phyloP scores from a whole-genome alignment of 1,284 basidiomycete genomes.

The Lignosus rhinocerotis region DNA sequence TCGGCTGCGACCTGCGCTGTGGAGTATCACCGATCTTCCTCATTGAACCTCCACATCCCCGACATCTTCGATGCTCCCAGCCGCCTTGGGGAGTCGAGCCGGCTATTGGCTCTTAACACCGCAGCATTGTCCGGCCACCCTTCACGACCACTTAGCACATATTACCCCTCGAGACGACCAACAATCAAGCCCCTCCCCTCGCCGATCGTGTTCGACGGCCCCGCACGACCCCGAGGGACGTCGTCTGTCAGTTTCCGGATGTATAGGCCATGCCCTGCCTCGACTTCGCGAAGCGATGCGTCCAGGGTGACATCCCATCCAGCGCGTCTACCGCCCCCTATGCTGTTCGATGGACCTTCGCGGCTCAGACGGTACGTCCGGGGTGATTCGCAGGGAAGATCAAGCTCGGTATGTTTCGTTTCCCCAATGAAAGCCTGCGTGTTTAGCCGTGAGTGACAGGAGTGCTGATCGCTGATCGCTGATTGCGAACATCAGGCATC shows the following conservation, averaged over 20 bases:
- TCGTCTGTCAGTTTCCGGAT: constrained; percentile 3
- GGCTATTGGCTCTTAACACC: constrained; percentile 19
- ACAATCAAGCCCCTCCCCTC: constrained; percentile 25
- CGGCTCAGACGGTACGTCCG: constrained; percentile 23
- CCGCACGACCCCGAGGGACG: constrained; percentile 23
- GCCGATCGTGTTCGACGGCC: constrained; percentile 31
- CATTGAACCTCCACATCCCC: constrained; percentile 26
- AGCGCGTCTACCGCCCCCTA: constrained; percentile 20
- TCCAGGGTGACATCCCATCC: not conserved
- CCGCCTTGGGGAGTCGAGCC: constrained; percentile 30
- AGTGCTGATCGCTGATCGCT: constrained; percentile 12
- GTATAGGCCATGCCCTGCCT: not conserved
- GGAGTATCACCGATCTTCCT: constrained; percentile 3
- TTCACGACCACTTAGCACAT: constrained; percentile 3
- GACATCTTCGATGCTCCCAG: constrained; percentile 35
- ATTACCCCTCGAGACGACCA: not conserved
- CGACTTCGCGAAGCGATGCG: not conserved
- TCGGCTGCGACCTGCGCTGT: constrained; percentile 8
- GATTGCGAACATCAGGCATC: not conserved
- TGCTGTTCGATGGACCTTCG: constrained; percentile 32
- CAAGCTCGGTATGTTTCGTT: constrained; percentile 1
- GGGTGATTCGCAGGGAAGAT: not conserved
- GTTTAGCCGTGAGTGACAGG: not conserved
- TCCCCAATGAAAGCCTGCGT: not conserved
- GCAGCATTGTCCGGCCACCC: constrained; percentile 12